phyloP scores from a whole-genome alignment of 805 yeast genomes.

The Yamadazyma sp. region DNA sequence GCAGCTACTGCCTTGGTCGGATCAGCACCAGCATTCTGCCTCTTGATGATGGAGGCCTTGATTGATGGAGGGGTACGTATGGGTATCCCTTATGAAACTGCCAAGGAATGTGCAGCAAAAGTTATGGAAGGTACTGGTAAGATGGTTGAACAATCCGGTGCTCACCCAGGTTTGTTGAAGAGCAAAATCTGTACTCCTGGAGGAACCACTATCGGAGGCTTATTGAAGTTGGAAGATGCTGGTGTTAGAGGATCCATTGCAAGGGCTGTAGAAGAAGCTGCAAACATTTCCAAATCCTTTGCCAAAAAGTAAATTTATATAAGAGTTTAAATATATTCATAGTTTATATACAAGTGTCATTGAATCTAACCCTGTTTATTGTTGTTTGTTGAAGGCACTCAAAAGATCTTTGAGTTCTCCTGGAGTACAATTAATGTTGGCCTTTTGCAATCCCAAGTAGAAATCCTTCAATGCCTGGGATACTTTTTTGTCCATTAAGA shows the following conservation, averaged over 20 bases:
- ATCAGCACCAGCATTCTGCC: slow-evolving; percentile 93
- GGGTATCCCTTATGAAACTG: slow-evolving; percentile 87
- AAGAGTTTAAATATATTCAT: neutral
- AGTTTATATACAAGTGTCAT: neutral
- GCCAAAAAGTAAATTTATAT: slow-evolving; percentile 33
- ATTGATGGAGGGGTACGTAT: slow-evolving; percentile 92
- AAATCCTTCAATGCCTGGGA: slow-evolving; percentile 28
- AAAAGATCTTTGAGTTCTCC: slow-evolving; percentile 25
- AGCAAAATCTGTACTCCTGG: slow-evolving; percentile 95
- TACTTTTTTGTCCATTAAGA: slow-evolving; percentile 37
- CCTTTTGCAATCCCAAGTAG: slow-evolving; percentile 31
- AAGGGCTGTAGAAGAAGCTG: slow-evolving; percentile 87
- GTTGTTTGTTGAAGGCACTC: slow-evolving; percentile 4
- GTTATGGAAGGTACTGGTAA: slow-evolving; percentile 92
- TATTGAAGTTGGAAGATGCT: slow-evolving; percentile 86
- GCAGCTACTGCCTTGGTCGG: slow-evolving; percentile 95
- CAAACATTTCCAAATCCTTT: slow-evolving; percentile 66
- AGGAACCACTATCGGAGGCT: slow-evolving; percentile 96
- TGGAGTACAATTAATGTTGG: slow-evolving; percentile 30
- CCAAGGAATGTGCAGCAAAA: slow-evolving; percentile 85
- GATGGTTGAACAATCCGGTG: slow-evolving; percentile 80
- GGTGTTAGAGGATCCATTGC: slow-evolving; percentile 87
- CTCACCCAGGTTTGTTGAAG: slow-evolving; percentile 86
- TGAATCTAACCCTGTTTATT: neutral
- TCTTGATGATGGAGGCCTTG: slow-evolving; percentile 85